A percentile compares a stretch with the other conserved stretches of the same genome.
Evolutionary conservation across 2,329 filamentous ascomycete genomes (phyloP).

Genomic region (Penicillium sp.): DNA sequence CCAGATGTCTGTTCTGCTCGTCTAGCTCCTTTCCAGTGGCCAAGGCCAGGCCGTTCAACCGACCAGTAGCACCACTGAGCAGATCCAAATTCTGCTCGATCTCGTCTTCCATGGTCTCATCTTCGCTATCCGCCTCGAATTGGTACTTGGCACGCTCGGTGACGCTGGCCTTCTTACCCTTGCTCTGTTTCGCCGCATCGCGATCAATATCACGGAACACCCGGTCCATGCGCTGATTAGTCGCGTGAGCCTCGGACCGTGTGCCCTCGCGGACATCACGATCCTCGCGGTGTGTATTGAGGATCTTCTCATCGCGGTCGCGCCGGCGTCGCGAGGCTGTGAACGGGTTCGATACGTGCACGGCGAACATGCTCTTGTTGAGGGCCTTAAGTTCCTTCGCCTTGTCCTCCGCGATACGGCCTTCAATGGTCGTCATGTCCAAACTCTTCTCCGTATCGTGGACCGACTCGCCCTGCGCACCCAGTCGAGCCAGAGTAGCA

Average conservation of each 20-base stretch:
- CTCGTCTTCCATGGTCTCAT: conserved; percentile 61
- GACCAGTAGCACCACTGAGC: conserved; percentile 53
- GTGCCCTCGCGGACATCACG: conserved; percentile 51
- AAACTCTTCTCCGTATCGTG: conserved; percentile 76
- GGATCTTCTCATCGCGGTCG: conserved; percentile 58
- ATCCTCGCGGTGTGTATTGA: conserved; percentile 56
- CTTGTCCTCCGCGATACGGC: conserved; percentile 67
- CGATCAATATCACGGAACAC: conserved; percentile 58
- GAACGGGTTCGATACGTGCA: conserved; percentile 69
- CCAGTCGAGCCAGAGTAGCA: conserved; percentile 63
- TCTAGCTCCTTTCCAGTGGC: conserved; percentile 69
- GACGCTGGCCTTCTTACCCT: conserved; percentile 46
- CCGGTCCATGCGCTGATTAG: conserved; percentile 53
- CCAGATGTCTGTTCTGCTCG: conserved; percentile 67
- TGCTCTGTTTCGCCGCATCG: conserved; percentile 39
- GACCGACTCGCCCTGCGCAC: conserved; percentile 68
- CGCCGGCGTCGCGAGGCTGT: conserved; percentile 58
- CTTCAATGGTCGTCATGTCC: conserved; percentile 68
- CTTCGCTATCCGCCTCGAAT: conserved; percentile 65
- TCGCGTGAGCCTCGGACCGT: conserved; percentile 45
- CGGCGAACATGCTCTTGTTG: conserved; percentile 84
- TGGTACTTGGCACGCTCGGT: conserved; percentile 64
- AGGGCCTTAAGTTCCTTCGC: conserved; percentile 74
- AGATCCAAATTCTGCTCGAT: conserved; percentile 59
- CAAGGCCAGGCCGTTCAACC: conserved; percentile 63